These are phyloP conservation scores for Chlorella sp. DNA, from an alignment of 139 green algal species.

Conservation along the genomic window DNA sequence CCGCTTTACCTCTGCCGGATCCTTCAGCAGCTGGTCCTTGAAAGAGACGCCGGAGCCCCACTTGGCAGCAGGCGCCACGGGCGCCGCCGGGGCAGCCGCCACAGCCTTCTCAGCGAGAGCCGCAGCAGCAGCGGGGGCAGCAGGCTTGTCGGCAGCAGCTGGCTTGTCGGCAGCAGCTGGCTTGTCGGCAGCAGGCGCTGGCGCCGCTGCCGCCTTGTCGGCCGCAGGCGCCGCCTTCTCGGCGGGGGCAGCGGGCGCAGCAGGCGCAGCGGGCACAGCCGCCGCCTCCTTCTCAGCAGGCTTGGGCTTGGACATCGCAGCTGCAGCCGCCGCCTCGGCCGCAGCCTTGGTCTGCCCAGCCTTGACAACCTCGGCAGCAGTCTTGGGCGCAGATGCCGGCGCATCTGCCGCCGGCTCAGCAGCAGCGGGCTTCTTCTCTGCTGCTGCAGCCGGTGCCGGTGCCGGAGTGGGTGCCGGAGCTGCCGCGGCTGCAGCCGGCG, in stretches of 20 bases:
- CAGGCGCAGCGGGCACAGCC: not conserved
- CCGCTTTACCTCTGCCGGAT: slow-evolving; percentile 1
- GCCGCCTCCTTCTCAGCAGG: not conserved
- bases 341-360: slow-evolving; percentile 4
- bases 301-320: slow-evolving; percentile 12
- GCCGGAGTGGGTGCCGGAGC: not conserved
- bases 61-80: not conserved
- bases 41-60: not conserved
- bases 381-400: not conserved
- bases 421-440: not conserved
- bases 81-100: not conserved
- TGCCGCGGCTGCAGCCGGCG: not conserved
- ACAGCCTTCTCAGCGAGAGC: not conserved
- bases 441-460: not conserved
- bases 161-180: not conserved
- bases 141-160: not conserved
- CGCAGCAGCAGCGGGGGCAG: not conserved
- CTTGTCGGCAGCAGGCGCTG: not conserved
- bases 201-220: not conserved
- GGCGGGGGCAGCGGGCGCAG: not conserved
- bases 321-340: not conserved
- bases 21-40: slow-evolving; percentile 6
- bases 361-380: not conserved
- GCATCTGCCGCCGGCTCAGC: not conserved
- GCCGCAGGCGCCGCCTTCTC: not conserved